Percentiles rank a stretch among this genome's conserved stretches.
These are phyloP conservation scores for Naganishia randhawae DNA, from an alignment of 768 basidiomycete genomes.

Conservation along the genomic window DNA sequence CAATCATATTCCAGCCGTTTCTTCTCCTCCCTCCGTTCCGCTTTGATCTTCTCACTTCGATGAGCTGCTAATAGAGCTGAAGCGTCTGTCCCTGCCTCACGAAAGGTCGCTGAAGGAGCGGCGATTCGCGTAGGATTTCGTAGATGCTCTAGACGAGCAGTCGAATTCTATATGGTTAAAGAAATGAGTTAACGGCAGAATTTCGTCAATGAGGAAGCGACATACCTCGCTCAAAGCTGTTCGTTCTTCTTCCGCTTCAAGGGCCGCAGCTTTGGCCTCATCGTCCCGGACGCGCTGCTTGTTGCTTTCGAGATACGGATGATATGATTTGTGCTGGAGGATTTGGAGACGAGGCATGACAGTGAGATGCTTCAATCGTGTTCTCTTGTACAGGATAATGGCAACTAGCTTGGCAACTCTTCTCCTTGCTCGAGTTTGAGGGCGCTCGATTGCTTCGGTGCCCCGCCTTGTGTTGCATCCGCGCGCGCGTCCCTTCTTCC, in stretches of 20 bases:
- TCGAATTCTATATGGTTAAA: conserved; percentile 35
- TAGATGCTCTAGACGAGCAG: conserved; percentile 42
- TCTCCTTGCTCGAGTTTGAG: neutral
- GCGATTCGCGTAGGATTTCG: conserved; percentile 30
- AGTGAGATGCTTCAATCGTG: neutral
- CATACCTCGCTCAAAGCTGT: conserved; percentile 39
- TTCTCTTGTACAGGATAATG: neutral
- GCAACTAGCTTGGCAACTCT: neutral
- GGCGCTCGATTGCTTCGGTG: neutral
- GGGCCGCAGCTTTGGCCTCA: conserved; percentile 44
- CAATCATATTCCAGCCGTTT: conserved; percentile 47
- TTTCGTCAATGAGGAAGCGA: neutral
- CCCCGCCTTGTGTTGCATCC: conserved; percentile 7
- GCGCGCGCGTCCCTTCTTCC: neutral
- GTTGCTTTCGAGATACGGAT: conserved; percentile 51
- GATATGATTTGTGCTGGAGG: conserved; percentile 52
- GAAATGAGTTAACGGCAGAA: neutral
- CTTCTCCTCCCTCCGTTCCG: conserved; percentile 18
- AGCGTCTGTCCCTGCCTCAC: conserved; percentile 12
- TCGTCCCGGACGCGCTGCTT: conserved; percentile 51
- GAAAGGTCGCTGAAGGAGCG: neutral
- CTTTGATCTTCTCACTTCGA: conserved; percentile 11
- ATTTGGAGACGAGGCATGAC: conserved; percentile 51
- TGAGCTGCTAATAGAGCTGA: conserved; percentile 32
- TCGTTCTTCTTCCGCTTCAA: conserved; percentile 45